Evolutionary conservation across 2,329 filamentous ascomycete genomes (phyloP), one percentile per base, ranked within the genome.

Genomic region (Metarhizium anisopliae): DNA sequence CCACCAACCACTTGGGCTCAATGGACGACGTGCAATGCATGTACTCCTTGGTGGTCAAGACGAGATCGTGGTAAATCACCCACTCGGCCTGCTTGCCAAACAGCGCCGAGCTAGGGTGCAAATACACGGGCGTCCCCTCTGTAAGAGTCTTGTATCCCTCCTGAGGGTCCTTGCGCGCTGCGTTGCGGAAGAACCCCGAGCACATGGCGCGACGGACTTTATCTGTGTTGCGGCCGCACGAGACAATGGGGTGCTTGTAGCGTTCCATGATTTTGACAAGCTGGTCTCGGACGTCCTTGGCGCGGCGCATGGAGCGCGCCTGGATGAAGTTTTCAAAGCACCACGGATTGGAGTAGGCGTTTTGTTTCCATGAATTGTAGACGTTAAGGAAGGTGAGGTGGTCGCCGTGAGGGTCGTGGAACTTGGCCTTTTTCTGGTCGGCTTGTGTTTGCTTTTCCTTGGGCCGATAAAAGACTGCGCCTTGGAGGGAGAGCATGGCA

Each of bases 281-380:
- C 71, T 99, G 94, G 59, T 95, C 87, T 18, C 94, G 84, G 0
- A 99, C 91, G 68, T 99, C 94, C 69, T 93, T 89, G 10, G 90
- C 92, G 11, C 93, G 86, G 57, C 85, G 83, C 82, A 99, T 96
- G 38, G 85, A 86, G 2, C 92, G 84, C 4, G 90, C 91, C 68
- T 97, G 92, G 68, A 99, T 94, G 69, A 95, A 99, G 71, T 99
- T 96, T 67, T 99, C 95, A 62, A 90, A 93, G 68, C 94, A 97
- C 94, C 94, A 99, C 0, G 92, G 85, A 56, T 85, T 89, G 52
- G 85, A 88, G 72, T 83, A 95, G 6, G 86, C 86, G 59, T 84
- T 87, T 49, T 86, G 80, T 70, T 96, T 96, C 94, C 94, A 99
- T n/a, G 83, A 85, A 66, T 96, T 96, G 76, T 95, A 99, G 0